Percentiles rank a stretch among this genome's conserved stretches.
phyloP scores from a whole-genome alignment of 345 rosid species.

The Aquilaria yunnanensis region DNA sequence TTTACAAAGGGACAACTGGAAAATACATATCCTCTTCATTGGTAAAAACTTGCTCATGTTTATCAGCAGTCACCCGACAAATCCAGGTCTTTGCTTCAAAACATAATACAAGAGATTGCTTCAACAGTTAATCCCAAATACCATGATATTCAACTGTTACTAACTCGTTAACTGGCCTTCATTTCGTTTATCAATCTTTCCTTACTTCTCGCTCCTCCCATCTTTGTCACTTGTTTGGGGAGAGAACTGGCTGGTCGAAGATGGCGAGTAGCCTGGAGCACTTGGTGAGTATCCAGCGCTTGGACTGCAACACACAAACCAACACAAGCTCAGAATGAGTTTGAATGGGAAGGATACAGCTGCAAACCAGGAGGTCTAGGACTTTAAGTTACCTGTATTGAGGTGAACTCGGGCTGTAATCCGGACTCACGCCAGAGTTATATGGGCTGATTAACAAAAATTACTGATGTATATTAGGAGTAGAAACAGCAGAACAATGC shows the following conservation, averaged over 20 bases:
- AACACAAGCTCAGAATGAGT: not conserved
- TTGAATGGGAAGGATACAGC: not conserved
- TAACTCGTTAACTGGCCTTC: too few relatives aligned
- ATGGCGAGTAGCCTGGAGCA: conserved; percentile 75
- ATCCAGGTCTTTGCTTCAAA: not conserved
- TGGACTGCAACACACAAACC: conserved; percentile 31
- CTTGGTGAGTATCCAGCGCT: conserved; percentile 87
- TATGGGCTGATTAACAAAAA: conserved; percentile 44
- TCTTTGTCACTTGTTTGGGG: conserved; percentile 57
- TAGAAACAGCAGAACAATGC: too few relatives aligned
- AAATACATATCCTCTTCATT: too few relatives aligned
- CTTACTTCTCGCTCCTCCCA: conserved; percentile 33
- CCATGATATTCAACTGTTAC: too few relatives aligned
- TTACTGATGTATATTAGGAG: too few relatives aligned
- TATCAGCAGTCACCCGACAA: not conserved
- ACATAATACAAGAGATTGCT: too few relatives aligned
- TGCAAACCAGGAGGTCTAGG: not conserved
- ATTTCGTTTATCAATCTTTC: conserved; percentile 1
- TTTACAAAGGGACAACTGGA: too few relatives aligned
- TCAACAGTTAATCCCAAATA: too few relatives aligned
- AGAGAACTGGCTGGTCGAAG: conserved; percentile 74
- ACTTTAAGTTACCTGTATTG: conserved; percentile 39
- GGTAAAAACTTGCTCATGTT: not conserved
- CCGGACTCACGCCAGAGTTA: conserved; percentile 65
- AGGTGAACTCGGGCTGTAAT: conserved; percentile 74